Conservation (phyloP, 2,329 filamentous ascomycete genomes). For the Beauveria bassiana region DNA sequence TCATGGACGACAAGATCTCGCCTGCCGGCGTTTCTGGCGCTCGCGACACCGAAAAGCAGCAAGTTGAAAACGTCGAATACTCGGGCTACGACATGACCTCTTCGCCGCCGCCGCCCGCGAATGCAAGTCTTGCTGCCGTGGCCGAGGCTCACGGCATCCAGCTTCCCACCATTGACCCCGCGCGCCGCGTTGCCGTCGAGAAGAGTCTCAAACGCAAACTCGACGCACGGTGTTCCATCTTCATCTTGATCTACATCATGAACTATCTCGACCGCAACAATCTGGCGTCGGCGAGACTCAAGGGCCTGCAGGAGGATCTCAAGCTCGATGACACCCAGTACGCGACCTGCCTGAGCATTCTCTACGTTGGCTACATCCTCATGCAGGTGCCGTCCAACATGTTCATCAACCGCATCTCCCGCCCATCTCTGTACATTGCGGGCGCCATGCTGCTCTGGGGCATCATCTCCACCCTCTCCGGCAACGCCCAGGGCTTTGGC, state of each 20-base stretch:
- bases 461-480: slow-evolving; percentile 49
- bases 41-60: slow-evolving; percentile 1
- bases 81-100: neutral
- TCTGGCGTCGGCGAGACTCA: slow-evolving; percentile 58
- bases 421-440: slow-evolving; percentile 44
- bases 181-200: slow-evolving; percentile 50
- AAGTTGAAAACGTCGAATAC: slow-evolving; percentile 9
- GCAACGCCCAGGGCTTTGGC: slow-evolving; percentile 42
- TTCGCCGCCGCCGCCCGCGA: neutral
- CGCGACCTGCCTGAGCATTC: slow-evolving; percentile 53
- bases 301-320: slow-evolving; percentile 56
- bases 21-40: neutral
- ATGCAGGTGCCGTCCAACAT: slow-evolving; percentile 57
- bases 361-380: slow-evolving; percentile 59
- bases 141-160: slow-evolving; percentile 1
- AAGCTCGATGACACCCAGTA: slow-evolving; percentile 50
- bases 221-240: slow-evolving; percentile 57
- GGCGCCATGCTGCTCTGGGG: slow-evolving; percentile 53
- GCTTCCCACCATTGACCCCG: slow-evolving; percentile 27
- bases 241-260: slow-evolving; percentile 67
- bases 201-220: slow-evolving; percentile 62
- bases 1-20: slow-evolving; percentile 11
- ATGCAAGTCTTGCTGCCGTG: neutral
- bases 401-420: slow-evolving; percentile 45
- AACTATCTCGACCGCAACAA: slow-evolving; percentile 67